Evolutionary conservation across 305 asterid species (phyloP).

Genomic region (Solanum chacoense): DNA sequence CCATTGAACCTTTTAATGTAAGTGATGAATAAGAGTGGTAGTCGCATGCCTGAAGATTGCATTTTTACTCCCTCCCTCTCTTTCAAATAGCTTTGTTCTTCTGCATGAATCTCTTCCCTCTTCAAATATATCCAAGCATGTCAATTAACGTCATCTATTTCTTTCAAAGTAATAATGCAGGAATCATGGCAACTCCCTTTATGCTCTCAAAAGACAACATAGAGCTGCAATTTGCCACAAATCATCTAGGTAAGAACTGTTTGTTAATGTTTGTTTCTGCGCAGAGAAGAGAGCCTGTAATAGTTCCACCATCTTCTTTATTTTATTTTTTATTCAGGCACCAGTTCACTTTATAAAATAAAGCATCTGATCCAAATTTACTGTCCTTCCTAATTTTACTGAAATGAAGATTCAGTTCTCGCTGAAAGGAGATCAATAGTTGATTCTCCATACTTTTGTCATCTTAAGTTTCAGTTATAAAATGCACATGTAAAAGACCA

Average conservation of each 20-base stretch:
- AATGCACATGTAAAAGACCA: neutral
- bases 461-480: neutral
- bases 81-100: neutral
- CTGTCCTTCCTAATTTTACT: neutral
- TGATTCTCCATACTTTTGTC: neutral
- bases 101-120: neutral
- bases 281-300: neutral
- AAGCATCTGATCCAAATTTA: neutral
- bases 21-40: slow-evolving; percentile 9
- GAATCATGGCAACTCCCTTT: slow-evolving; percentile 56
- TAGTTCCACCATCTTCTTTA: neutral
- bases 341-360: neutral
- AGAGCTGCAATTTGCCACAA: slow-evolving; percentile 83
- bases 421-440: neutral
- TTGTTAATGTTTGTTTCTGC: neutral
- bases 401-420: neutral
- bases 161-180: slow-evolving; percentile 67
- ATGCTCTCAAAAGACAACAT: slow-evolving; percentile 64
- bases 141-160: slow-evolving; percentile 9
- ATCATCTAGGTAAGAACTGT: slow-evolving; percentile 52
- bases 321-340: neutral
- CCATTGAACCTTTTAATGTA: slow-evolving; percentile 70
- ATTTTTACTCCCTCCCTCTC: neutral
- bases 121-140: neutral
- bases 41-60: neutral